Evolutionary conservation across 441 rosid species (phyloP).

Genomic region (Gossypium schwendimanii): DNA sequence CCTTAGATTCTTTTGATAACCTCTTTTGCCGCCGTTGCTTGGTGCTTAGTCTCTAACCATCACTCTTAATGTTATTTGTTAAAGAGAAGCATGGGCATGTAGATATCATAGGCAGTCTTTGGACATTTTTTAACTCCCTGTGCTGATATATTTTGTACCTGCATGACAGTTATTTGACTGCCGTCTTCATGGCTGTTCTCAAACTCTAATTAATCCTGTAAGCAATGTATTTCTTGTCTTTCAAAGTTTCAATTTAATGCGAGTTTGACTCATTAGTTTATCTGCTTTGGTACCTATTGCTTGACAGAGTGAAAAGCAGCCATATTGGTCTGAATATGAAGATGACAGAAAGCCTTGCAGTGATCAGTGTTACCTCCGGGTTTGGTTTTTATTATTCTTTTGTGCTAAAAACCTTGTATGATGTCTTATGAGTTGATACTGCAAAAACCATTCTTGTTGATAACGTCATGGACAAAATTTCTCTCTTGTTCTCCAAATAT

Average conservation of each 20-base stretch:
- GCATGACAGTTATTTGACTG: constrained; percentile 69
- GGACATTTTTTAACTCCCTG: constrained; percentile 16
- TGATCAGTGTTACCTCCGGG: constrained; percentile 69
- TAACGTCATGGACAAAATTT: neutral
- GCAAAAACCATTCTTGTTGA: neutral
- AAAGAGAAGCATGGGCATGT: constrained; percentile 4
- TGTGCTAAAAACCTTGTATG: neutral
- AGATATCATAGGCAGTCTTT: constrained; percentile 3
- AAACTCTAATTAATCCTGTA: constrained; percentile 53
- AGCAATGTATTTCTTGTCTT: constrained; percentile 25
- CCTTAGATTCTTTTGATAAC: constrained; percentile 63
- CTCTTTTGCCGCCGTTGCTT: constrained; percentile 86
- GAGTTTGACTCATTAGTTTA: constrained; percentile 10
- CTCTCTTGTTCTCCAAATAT: neutral
- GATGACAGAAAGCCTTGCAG: constrained; percentile 64
- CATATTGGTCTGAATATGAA: constrained; percentile 51
- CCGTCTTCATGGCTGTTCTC: constrained; percentile 73
- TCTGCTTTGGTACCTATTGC: constrained; percentile 23
- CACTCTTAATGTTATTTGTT: constrained; percentile 4
- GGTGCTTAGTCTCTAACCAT: constrained; percentile 37
- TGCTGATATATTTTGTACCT: constrained; percentile 21
- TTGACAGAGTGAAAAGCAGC: constrained; percentile 57
- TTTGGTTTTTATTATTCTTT: constrained; percentile 21
- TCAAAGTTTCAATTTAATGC: neutral
- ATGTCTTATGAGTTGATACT: neutral